Base-by-base conservation (phyloP, 1,284 basidiomycete species). In the Ustilago nuda region DNA sequence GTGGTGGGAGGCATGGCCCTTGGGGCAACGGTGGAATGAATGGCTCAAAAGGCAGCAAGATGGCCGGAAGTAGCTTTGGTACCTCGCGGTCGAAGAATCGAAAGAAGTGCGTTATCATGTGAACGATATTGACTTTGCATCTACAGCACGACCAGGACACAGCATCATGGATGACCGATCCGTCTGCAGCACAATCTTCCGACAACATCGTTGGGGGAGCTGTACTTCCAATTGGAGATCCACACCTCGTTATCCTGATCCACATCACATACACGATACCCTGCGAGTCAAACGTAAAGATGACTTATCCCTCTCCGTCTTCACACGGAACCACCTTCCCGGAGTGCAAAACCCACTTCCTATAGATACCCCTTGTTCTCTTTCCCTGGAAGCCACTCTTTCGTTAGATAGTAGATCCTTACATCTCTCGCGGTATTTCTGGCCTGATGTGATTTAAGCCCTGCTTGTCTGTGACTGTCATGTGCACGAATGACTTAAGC, bases 41-140 rank as follows among this genome's bases (percentile, higher is more conserved):
- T 7, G 17, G 58, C n/a, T 46, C 50, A 2, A 58, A 57, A 17
- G 63, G 58, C 6, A 43, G 35, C 35, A 66, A 61, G 39, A 37
- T 59, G 39, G 57, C 55, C 7, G 61, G 61, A 5, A 61, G 54
- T 12, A 64, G 61, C 53, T 61, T 64, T 45, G 62, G 66, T n/a
- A 55, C 50, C 8, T 54, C 45, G 3, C 56, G 46, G 43, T 13
- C 37, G 5, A 53, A 36, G n/a, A 68, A 78, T 32, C 52, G 62
- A n/a, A 80, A 80, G 41, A 78, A 76, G 61, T 80, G 78, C 61
- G 60, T 78, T 19, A 66, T 80, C 55, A 80, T 80, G 78, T 80
- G 30, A 50, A 19, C 13, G 6, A 45, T 19, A 27, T 43, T n/a
- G 39, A 1, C 39, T 15, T 43, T 4, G 39, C 39, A 43, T 43